A percentile compares a stretch with the other conserved stretches of the same genome.
phyloP scores from a whole-genome alignment of 2,329 filamentous ascomycete species.

The Colletotrichum tofieldiae region DNA sequence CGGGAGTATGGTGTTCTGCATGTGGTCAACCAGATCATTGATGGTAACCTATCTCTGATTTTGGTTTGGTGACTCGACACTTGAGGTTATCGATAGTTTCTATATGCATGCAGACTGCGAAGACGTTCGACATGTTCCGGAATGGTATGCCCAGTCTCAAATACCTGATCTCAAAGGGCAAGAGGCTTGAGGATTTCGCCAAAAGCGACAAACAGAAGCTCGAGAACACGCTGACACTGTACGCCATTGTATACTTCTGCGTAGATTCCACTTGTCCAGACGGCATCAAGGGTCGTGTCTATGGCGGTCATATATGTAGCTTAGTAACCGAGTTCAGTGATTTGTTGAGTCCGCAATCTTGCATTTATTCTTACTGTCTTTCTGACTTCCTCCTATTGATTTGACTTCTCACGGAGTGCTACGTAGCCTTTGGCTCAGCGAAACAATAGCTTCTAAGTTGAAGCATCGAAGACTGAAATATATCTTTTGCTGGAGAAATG shows the following conservation, averaged over 20 bases:
- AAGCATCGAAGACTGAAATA: too few species aligned
- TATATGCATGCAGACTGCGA: neutral
- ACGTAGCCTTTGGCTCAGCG: too few species aligned
- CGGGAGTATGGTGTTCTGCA: neutral
- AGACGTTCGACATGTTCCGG: neutral
- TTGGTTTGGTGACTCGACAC: too few species aligned
- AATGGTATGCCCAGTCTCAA: neutral
- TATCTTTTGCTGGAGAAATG: too few species aligned
- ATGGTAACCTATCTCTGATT: neutral
- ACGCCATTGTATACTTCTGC: neutral
- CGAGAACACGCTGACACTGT: neutral
- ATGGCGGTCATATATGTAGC: neutral
- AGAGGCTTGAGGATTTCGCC: neutral
- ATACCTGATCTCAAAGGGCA: neutral
- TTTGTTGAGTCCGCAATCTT: too few species aligned
- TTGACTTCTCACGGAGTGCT: too few species aligned
- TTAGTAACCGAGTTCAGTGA: too few species aligned
- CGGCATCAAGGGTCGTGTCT: neutral
- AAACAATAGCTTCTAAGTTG: too few species aligned
- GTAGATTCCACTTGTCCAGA: neutral
- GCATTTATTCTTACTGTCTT: too few species aligned
- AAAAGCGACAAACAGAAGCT: neutral
- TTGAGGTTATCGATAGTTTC: neutral
- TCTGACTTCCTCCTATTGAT: too few species aligned
- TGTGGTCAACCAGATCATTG: neutral